phyloP scores from a whole-genome alignment of 2,329 filamentous ascomycete genomes.

The Exophiala calicioides region DNA sequence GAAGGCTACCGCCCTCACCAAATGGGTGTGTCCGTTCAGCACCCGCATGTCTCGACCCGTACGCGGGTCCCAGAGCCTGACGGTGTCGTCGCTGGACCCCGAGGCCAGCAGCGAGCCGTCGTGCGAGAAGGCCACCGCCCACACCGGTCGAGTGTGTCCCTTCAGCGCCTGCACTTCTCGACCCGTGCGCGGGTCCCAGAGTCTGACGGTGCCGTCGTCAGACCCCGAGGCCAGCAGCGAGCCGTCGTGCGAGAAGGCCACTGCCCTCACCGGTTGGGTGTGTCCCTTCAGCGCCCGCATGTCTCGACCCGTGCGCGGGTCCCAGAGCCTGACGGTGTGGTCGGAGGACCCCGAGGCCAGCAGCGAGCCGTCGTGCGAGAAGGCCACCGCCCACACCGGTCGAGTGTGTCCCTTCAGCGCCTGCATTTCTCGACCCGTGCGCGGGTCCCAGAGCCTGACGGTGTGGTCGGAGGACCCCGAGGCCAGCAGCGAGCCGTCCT shows the following conservation, averaged over 20 bases:
- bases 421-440: background rate
- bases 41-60: background rate
- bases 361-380: constrained; percentile 28
- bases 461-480: constrained; percentile 21
- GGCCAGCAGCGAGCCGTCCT: constrained; percentile 26
- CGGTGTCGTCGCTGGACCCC: too few species aligned
- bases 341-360: too few species aligned
- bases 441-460: constrained; percentile 15
- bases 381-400: constrained; percentile 25
- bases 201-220: too few species aligned
- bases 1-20: too few species aligned
- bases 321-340: constrained; percentile 22
- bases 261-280: too few species aligned
- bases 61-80: constrained; percentile 20
- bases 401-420: constrained; percentile 19
- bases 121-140: constrained; percentile 32
- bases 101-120: constrained; percentile 32
- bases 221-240: too few species aligned
- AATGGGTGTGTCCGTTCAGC: too few species aligned
- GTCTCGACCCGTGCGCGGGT: constrained; percentile 14
- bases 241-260: too few species aligned
- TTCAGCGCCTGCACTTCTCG: constrained; percentile 21
- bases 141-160: constrained; percentile 28
- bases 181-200: constrained; percentile 13
- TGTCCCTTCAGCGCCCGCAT: constrained; percentile 26